Conservation (phyloP, 345 rosid genomes). For the Mallotus nudiflorus region DNA sequence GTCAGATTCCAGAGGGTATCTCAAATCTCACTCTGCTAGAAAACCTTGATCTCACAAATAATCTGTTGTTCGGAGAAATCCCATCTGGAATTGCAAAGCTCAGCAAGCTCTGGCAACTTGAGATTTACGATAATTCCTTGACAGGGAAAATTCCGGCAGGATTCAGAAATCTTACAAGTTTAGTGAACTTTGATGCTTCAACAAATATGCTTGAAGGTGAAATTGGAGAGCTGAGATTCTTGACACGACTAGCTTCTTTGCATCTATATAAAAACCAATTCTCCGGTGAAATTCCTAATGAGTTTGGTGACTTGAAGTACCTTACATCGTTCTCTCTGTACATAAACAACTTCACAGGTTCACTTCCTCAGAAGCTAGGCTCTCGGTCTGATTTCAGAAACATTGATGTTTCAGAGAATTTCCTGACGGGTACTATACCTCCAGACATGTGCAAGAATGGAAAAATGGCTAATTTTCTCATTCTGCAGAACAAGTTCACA, state of each 20-base stretch:
- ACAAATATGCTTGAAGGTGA: conserved; percentile 61
- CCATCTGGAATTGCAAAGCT: conserved; percentile 57
- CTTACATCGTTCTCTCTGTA: conserved; percentile 60
- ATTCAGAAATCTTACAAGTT: conserved; percentile 52
- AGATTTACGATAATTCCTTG: conserved; percentile 67
- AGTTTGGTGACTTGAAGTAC: conserved; percentile 61
- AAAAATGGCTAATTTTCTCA: conserved; percentile 47
- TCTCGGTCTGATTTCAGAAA: conserved; percentile 43
- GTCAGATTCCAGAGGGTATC: conserved; percentile 68
- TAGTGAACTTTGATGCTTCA: conserved; percentile 63
- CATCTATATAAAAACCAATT: conserved; percentile 59
- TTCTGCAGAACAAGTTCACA: conserved; percentile 65
- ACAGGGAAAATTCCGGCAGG: conserved; percentile 64
- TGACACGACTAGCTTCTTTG: conserved; percentile 52
- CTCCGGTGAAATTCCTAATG: conserved; percentile 65
- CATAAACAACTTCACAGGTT: conserved; percentile 63
- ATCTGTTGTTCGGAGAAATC: conserved; percentile 53
- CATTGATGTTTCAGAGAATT: conserved; percentile 82
- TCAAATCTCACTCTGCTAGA: conserved; percentile 49
- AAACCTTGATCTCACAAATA: conserved; percentile 72
- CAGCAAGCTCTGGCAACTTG: conserved; percentile 55
- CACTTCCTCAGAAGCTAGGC: conserved; percentile 67
- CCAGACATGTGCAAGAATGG: conserved; percentile 84
- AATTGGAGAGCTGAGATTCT: conserved; percentile 49
- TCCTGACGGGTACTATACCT: conserved; percentile 70